phyloP scores from a whole-genome alignment of 495 filamentous ascomycete genomes.

The Penicillium macrosclerotiorum region DNA sequence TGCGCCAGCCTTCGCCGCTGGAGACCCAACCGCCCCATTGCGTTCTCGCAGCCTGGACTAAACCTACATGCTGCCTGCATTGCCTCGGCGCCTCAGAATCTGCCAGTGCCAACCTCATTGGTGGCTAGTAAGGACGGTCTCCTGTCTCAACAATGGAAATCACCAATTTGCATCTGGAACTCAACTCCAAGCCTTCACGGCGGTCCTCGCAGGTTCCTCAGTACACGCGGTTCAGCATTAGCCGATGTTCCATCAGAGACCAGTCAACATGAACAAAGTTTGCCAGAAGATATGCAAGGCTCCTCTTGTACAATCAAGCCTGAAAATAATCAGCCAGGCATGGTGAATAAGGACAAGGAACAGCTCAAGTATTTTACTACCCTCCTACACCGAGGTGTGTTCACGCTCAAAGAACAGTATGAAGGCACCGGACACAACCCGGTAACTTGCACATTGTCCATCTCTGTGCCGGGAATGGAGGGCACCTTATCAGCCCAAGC shows the following conservation, averaged over 20 bases:
- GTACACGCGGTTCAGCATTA: not conserved
- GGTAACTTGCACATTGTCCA: too few relatives aligned
- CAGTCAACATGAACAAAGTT: not conserved
- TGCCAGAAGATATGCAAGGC: not conserved
- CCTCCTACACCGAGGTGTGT: not conserved
- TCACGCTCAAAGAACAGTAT: not conserved
- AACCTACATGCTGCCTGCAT: slow-evolving; percentile 4
- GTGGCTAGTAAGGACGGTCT: not conserved
- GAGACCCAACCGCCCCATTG: not conserved
- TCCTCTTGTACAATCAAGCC: too few relatives aligned
- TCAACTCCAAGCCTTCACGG: not conserved
- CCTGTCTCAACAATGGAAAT: not conserved
- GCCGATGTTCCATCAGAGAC: not conserved
- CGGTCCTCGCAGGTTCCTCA: not conserved
- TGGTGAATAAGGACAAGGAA: too few relatives aligned
- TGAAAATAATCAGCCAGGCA: too few relatives aligned
- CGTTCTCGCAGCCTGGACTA: not conserved
- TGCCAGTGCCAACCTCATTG: not conserved
- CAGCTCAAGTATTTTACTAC: not conserved
- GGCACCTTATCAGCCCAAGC: too few relatives aligned
- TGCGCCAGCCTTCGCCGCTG: not conserved
- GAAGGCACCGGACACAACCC: too few relatives aligned
- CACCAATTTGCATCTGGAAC: not conserved
- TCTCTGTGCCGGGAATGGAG: too few relatives aligned
- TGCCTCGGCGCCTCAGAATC: not conserved